Conservation (phyloP, 2,329 filamentous ascomycete species). For the Ophiocordyceps australis region DNA sequence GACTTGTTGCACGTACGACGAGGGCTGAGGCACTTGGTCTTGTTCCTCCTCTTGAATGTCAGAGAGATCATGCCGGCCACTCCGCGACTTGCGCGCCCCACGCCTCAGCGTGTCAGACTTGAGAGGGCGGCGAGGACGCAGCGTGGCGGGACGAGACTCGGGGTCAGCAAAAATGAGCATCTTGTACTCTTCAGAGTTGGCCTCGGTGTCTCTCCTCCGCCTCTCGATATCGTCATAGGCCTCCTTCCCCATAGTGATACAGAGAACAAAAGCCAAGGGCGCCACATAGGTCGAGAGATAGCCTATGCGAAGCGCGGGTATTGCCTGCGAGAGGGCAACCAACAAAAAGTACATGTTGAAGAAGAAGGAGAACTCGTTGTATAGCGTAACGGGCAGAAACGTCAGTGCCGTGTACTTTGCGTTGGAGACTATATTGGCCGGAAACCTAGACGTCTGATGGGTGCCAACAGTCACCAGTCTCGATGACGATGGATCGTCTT, state of each 20-base stretch:
- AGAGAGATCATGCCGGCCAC: conserved; percentile 23
- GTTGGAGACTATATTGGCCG: conserved; percentile 83
- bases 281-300: conserved; percentile 91
- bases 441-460: conserved; percentile 56
- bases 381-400: conserved; percentile 84
- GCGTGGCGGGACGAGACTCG: conserved; percentile 16
- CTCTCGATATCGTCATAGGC: conserved; percentile 84
- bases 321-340: conserved; percentile 83
- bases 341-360: conserved; percentile 99
- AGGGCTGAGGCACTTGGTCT: conserved; percentile 23
- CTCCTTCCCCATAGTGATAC: conserved; percentile 89
- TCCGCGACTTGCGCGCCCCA: conserved; percentile 11
- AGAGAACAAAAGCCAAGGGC: conserved; percentile 77
- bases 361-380: conserved; percentile 99
- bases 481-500: conserved; percentile 50
- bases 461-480: conserved; percentile 62
- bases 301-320: conserved; percentile 77
- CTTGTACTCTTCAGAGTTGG: conserved; percentile 79
- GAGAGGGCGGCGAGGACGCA: conserved; percentile 17
- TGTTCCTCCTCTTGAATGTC: conserved; percentile 59
- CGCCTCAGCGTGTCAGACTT: conserved; percentile 22
- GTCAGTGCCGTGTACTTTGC: conserved; percentile 94
- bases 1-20: conserved; percentile 42
- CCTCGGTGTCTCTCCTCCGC: conserved; percentile 74
- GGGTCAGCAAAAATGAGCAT: conserved; percentile 55